phyloP scores from a whole-genome alignment of 805 yeast genomes.

The Pichia thaimueangensis region DNA sequence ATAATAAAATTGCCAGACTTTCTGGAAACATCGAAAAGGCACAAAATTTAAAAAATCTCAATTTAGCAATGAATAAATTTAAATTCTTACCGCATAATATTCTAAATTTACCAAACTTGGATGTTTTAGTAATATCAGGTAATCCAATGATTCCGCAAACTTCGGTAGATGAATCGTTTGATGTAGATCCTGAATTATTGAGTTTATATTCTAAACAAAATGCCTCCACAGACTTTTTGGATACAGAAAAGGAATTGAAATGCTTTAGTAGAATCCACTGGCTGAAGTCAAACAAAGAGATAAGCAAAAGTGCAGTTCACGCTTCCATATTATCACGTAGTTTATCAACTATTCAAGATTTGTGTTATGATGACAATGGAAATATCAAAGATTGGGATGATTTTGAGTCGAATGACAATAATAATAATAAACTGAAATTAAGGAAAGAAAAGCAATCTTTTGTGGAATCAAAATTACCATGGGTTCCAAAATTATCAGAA shows the following conservation, averaged over 20 bases:
- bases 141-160: constrained; percentile 34
- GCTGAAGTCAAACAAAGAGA: constrained; percentile 22
- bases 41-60: constrained; percentile 40
- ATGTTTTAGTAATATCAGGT: constrained; percentile 41
- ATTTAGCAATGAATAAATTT: constrained; percentile 46
- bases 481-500: constrained; percentile 42
- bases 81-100: constrained; percentile 48
- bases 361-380: constrained; percentile 15
- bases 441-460: constrained; percentile 13
- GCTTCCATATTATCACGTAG: constrained; percentile 26
- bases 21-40: constrained; percentile 43
- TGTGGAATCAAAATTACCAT: constrained; percentile 16
- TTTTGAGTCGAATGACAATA: not conserved
- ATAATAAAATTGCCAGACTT: constrained; percentile 39
- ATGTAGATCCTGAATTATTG: constrained; percentile 25
- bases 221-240: not conserved
- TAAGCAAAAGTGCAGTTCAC: constrained; percentile 17
- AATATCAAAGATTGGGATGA: constrained; percentile 7
- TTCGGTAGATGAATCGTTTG: constrained; percentile 13
- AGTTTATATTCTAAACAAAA: not conserved
- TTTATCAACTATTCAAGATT: constrained; percentile 29
- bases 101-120: constrained; percentile 37
- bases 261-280: constrained; percentile 26
- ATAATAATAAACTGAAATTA: not conserved
- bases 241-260: constrained; percentile 15